A percentile compares a stretch with the other conserved stretches of the same genome.
Conservation (phyloP, 495 filamentous ascomycete genomes). For the Aspergillus taichungensis region DNA sequence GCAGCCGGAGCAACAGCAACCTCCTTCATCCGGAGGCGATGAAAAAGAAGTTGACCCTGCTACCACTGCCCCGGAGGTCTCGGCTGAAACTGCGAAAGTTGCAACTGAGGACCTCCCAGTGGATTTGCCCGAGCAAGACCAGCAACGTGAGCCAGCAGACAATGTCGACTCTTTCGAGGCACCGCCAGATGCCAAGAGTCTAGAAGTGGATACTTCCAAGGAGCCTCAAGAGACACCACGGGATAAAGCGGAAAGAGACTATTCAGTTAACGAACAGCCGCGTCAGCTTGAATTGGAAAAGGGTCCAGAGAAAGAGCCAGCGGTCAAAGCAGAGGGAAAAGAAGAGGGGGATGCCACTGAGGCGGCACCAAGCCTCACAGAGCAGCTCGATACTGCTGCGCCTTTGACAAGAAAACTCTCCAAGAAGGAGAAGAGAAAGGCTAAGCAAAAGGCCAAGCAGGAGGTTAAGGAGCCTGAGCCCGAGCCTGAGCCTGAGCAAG, state of each 20-base stretch:
- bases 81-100: background rate
- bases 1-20: conserved; percentile 7
- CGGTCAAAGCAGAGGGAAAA: background rate
- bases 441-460: conserved; percentile 24
- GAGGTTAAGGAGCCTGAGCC: conserved; percentile 4
- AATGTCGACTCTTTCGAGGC: too few relatives aligned
- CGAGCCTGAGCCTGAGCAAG: background rate
- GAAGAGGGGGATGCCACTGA: background rate
- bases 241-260: too few relatives aligned
- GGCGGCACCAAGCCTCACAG: background rate
- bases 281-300: too few relatives aligned
- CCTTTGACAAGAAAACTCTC: conserved; percentile 22
- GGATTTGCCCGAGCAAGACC: too few relatives aligned
- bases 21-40: background rate
- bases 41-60: background rate
- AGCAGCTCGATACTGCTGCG: background rate
- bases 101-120: too few relatives aligned
- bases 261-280: too few relatives aligned
- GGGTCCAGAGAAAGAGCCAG: background rate
- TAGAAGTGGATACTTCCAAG: background rate
- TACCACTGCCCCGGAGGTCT: background rate
- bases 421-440: conserved; percentile 37
- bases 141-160: too few relatives aligned
- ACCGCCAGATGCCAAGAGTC: background rate
- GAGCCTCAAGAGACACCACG: too few relatives aligned